Conservation (phyloP, 2,329 filamentous ascomycete genomes). For the Biscogniauxia mediterranea region DNA sequence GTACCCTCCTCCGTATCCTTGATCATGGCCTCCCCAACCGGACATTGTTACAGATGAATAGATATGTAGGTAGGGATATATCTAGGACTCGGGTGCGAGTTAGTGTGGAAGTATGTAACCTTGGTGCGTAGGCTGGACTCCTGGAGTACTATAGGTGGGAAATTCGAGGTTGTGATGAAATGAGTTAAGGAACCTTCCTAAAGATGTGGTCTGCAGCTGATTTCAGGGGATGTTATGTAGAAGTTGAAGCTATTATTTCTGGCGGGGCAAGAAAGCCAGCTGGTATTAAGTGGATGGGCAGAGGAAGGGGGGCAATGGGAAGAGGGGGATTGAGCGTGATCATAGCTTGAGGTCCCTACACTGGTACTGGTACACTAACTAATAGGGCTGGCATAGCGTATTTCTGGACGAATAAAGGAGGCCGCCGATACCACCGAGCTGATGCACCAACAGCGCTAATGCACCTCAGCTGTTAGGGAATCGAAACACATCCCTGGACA, state of each 20-base stretch:
- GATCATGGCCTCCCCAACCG: slow-evolving; percentile 32
- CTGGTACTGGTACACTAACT: too few relatives aligned
- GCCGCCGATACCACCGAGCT: not conserved
- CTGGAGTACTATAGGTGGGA: not conserved
- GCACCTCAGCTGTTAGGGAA: not conserved
- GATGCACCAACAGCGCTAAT: not conserved
- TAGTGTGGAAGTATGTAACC: not conserved
- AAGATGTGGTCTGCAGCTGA: not conserved
- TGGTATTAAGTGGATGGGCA: not conserved
- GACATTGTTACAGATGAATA: slow-evolving; percentile 25
- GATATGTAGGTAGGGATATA: too few relatives aligned
- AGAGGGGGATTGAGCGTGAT: not conserved
- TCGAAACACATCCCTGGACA: not conserved
- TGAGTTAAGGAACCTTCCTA: not conserved
- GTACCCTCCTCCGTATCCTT: slow-evolving; percentile 27
- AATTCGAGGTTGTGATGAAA: not conserved
- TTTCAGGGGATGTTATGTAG: not conserved
- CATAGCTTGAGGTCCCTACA: not conserved
- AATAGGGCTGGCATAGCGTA: not conserved
- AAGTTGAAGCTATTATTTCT: not conserved
- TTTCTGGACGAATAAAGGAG: not conserved
- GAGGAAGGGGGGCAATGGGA: too few relatives aligned
- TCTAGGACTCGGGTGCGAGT: too few relatives aligned
- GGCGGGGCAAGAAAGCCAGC: not conserved
- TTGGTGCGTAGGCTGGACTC: not conserved